Conservation (phyloP, 495 filamentous ascomycete genomes). For the Cetradonia linearis region DNA sequence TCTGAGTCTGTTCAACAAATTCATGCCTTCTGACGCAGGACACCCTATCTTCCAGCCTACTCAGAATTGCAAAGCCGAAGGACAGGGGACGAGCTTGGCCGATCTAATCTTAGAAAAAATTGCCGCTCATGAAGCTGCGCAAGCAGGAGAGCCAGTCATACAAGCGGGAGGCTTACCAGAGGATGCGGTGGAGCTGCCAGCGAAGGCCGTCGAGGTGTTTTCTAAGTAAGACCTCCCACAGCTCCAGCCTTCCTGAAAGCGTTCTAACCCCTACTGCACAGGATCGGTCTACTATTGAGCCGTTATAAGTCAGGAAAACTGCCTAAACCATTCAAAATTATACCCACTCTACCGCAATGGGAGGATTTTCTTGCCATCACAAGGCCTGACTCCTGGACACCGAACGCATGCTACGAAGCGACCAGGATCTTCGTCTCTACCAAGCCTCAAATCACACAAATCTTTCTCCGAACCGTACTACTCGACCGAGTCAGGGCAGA, state of each 20-base stretch:
- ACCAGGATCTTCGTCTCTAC: conserved; percentile 82
- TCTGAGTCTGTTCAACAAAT: conserved; percentile 79
- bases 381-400: conserved; percentile 73
- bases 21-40: conserved; percentile 50
- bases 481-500: conserved; percentile 84
- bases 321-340: conserved; percentile 94
- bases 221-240: conserved; percentile 47
- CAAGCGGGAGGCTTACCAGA: conserved; percentile 48
- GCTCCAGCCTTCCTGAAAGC: neutral
- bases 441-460: conserved; percentile 63
- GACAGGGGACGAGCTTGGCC: conserved; percentile 66
- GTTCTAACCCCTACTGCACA: conserved; percentile 28
- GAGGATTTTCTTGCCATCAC: conserved; percentile 77
- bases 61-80: conserved; percentile 35
- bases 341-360: conserved; percentile 85
- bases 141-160: conserved; percentile 34
- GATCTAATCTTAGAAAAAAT: conserved; percentile 92
- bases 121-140: conserved; percentile 72
- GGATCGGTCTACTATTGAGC: conserved; percentile 77
- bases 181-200: conserved; percentile 75
- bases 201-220: conserved; percentile 89
- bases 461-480: conserved; percentile 70
- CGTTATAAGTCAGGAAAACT: conserved; percentile 90
- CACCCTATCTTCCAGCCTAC: conserved; percentile 33
- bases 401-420: conserved; percentile 75